Base-by-base conservation (phyloP, 2,329 filamentous ascomycete species). In the Trichoderma pleuroti region DNA sequence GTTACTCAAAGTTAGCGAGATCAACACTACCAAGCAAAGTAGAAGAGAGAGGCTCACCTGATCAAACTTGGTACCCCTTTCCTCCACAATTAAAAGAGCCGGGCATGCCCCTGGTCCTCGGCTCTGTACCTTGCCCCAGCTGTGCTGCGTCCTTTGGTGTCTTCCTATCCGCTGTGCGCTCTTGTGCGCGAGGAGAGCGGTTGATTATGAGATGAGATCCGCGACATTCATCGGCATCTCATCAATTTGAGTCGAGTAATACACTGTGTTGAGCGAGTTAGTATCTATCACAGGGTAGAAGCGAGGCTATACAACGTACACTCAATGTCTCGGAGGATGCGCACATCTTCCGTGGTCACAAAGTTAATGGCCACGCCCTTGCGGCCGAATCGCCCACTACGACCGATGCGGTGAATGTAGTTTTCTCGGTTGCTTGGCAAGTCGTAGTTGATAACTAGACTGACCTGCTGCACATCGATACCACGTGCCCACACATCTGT, bases 311-410 rank as follows among this genome's bases (percentile, higher is more conserved):
- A 16, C 24, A 34, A 86, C 90, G 83, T 85, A 94, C 92, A 84
- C 85, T 99, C 96, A 78, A 99, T 99, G 80, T 99, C 96, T 75
- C 96, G 90, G 77, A 99, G 87, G 80, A 99, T 99, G 80, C 96
- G 92, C 72, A 99, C 96, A 80, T 99, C 96, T 77, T 99, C 96
- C 79, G 93, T 97, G 3, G 96, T 99, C 75, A 99, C 96, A 79
- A 99, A 99, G 86, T 99, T 99, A 87, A 99, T 99, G 46, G 96
- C 96, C 75, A 99, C 96, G 87, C 96, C 96, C 86, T 99, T 99
- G 78, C 96, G 90, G 77, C 96, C 96, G 78, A 99, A 99, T 76
- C 96, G 90, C 76, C 96, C 96, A 80, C 93, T 96, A 80, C 96
- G 91, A 80, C 96, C 96, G 77, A 99, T 99, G 76, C 96, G 92